Evolutionary conservation across 495 filamentous ascomycete genomes (phyloP).

Genomic region (Penicillium desertorum): DNA sequence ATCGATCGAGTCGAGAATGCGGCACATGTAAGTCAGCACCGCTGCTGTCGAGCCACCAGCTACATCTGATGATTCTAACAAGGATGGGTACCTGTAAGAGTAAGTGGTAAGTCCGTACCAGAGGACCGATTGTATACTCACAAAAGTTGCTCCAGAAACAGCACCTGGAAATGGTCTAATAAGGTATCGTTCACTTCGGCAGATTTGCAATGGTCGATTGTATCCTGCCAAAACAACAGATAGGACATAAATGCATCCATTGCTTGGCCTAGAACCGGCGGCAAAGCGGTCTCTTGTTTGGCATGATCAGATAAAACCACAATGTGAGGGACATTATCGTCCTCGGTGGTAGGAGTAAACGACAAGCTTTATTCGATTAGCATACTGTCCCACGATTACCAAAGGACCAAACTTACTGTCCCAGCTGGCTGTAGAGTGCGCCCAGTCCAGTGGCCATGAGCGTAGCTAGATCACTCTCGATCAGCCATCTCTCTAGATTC

Average conservation of each 20-base stretch:
- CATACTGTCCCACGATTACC: neutral
- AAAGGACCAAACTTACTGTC: constrained; percentile 52
- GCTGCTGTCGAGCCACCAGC: constrained; percentile 96
- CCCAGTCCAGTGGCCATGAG: constrained; percentile 96
- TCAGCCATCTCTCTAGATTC: constrained; percentile 88
- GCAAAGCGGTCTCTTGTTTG: constrained; percentile 38
- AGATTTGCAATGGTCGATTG: constrained; percentile 90
- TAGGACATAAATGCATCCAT: constrained; percentile 94
- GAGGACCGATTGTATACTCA: constrained; percentile 42
- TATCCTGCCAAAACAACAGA: constrained; percentile 96
- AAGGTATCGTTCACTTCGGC: constrained; percentile 87
- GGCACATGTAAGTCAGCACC: constrained; percentile 88
- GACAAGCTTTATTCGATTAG: constrained; percentile 37
- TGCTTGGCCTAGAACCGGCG: constrained; percentile 65
- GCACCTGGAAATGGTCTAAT: constrained; percentile 93
- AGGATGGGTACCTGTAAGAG: constrained; percentile 75
- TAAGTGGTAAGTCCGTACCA: constrained; percentile 19
- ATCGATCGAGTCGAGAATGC: constrained; percentile 85
- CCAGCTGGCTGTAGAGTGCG: constrained; percentile 94
- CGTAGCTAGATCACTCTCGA: constrained; percentile 94
- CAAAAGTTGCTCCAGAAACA: constrained; percentile 94
- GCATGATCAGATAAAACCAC: constrained; percentile 81
- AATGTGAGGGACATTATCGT: constrained; percentile 73
- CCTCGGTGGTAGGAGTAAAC: constrained; percentile 49
- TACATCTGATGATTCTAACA: constrained; percentile 93